Base-by-base conservation (phyloP, 345 rosid genomes). In the Triadica sebifera region DNA sequence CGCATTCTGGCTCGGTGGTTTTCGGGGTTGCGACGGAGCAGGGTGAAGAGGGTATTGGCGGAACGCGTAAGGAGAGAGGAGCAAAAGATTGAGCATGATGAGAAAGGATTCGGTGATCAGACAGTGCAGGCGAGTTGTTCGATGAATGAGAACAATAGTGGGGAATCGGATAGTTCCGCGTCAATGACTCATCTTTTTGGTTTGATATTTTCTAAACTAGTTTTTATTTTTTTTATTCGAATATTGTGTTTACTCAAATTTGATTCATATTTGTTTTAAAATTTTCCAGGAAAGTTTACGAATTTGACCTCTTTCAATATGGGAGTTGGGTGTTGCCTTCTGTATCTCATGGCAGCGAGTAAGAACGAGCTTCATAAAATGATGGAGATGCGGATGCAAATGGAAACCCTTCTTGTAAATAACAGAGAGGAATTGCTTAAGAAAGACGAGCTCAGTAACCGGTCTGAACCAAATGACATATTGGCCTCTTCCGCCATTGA, bases 361-460 rank as follows among this genome's bases (percentile, higher is more conserved):
- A 88, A 84, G 77, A 84, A 75, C 55, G 98, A 93, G 79, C 88
- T 87, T 53, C 71, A 79, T 74, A 89, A 84, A 76, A 79, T 87
- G 73, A 38, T 59, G 24, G 87, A 84, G 62, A 62, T 84, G 81
- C 77, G 86, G 38, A 83, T 56, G 77, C 89, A 89, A 68, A 80
- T 89, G 85, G 90, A 85, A 46, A 74, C 63, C 46, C 67, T 88
- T 75, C 85, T 93, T 37, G 80, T 78, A 64, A 79, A 73, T 22
- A 75, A 66, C 11, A 84, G 75, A 62, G 75, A 74, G 53, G 87
- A 84, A n/a, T 50, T 80, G 59, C 66, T 34, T 60, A 62, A 55
- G 73, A 74, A 80, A 62, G 76, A 75, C 8, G 45, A 53, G 57
- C 50, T 78, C 12, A n/a, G 1, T 24, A 70, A 74, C 38, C 79